These are phyloP conservation scores for Colletotrichum endophyticum DNA, from an alignment of 2,329 filamentous ascomycete genomes.

Conservation along the genomic window DNA sequence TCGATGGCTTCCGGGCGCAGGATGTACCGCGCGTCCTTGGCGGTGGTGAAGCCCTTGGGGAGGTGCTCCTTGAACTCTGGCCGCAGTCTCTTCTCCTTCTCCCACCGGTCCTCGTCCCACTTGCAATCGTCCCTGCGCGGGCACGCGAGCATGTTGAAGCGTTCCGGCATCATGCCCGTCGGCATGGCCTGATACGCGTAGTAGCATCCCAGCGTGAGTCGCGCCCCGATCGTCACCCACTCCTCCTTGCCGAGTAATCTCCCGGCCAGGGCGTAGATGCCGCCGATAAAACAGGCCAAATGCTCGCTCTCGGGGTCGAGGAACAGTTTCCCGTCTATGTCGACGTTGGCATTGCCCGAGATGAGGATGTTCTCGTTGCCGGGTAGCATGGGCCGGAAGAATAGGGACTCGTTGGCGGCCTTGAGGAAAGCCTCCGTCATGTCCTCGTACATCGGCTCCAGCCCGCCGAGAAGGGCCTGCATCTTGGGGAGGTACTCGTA, in stretches of 20 bases:
- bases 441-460: conserved; percentile 56
- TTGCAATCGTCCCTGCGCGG: conserved; percentile 44
- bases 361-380: conserved; percentile 62
- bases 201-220: conserved; percentile 55
- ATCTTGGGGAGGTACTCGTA: conserved; percentile 48
- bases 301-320: conserved; percentile 46
- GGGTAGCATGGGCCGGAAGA: conserved; percentile 63
- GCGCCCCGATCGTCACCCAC: conserved; percentile 47
- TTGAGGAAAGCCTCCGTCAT: conserved; percentile 63
- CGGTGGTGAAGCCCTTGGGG: conserved; percentile 67
- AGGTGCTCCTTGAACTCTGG: conserved; percentile 29
- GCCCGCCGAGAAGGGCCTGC: conserved; percentile 63
- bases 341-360: conserved; percentile 42
- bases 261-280: conserved; percentile 53
- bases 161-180: conserved; percentile 59
- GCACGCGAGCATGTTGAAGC: conserved; percentile 47
- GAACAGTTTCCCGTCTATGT: conserved; percentile 6
- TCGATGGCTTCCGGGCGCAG: conserved; percentile 58
- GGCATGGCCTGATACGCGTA: conserved; percentile 53
- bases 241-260: conserved; percentile 43
- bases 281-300: conserved; percentile 56
- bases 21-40: conserved; percentile 53
- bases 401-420: conserved; percentile 58
- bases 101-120: conserved; percentile 38
- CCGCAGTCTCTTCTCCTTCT: conserved; percentile 28